phyloP scores from a whole-genome alignment of 208 protist genomes.

The Trypanosoma melophagium region DNA sequence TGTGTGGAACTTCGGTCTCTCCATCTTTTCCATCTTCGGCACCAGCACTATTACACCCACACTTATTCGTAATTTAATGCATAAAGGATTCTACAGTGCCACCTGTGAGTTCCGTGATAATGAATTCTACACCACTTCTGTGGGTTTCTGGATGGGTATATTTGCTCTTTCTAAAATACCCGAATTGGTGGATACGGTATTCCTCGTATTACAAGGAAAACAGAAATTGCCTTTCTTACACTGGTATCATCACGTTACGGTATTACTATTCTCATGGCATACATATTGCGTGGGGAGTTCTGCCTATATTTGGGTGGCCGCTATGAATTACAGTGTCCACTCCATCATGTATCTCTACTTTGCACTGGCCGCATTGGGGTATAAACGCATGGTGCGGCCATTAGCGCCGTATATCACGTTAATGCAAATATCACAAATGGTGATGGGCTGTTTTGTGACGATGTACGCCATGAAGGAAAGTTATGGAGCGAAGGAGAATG shows the following conservation, averaged over 20 bases:
- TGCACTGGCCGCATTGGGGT: conserved; percentile 32
- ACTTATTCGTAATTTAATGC: conserved; percentile 50
- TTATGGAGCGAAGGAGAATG: too few relatives aligned
- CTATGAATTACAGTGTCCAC: conserved; percentile 95
- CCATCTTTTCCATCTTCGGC: conserved; percentile 46
- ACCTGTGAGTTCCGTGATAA: conserved; percentile 29
- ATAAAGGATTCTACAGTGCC: conserved; percentile 22
- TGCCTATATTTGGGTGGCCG: conserved; percentile 71
- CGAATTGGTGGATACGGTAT: conserved; percentile 86
- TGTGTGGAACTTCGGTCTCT: conserved; percentile 55
- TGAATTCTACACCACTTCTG: conserved; percentile 32
- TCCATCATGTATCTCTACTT: conserved; percentile 92
- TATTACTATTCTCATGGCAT: conserved; percentile 92
- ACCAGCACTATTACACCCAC: conserved; percentile 31
- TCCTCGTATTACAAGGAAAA: conserved; percentile 89
- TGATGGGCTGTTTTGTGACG: conserved; percentile 61
- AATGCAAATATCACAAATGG: conserved; percentile 93
- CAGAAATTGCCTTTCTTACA: conserved; percentile 77
- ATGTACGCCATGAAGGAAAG: conserved; percentile 18
- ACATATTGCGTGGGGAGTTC: conserved; percentile 71
- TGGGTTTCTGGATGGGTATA: conserved; percentile 50
- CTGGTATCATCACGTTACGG: conserved; percentile 93
- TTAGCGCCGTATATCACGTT: conserved; percentile 82
- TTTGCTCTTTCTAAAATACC: conserved; percentile 88
- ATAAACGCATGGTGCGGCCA: conserved; percentile 49